Evolutionary conservation across 192 early-diverging fungal species (phyloP), one percentile per base, ranked within the genome.

Genomic region (Backusella liffmaniae): DNA sequence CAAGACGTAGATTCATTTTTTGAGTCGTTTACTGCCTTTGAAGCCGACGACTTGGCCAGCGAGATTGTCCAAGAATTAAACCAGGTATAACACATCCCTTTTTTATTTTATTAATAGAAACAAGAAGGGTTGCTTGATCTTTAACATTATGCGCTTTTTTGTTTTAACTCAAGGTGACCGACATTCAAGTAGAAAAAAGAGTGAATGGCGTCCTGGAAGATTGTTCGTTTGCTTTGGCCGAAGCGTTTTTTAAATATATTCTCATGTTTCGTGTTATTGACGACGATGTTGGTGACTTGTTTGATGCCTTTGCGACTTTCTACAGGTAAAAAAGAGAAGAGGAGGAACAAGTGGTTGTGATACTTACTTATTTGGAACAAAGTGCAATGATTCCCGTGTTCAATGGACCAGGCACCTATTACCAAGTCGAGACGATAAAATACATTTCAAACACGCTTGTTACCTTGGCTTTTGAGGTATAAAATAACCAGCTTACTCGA

Each of bases 301-400:
- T 73, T 37, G 73, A 69, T 2, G n/a, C 18, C 10, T 73, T 73
- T 51, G 72, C 65, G 5, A 12, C 13, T 3, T 78, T 74, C 41
- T 69, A 73, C 37, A 73, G 70, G 66, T 74, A 39, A 21, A 41
- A 59, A 13, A 56, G 4, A 46, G 0, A 34, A 46, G n/a, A 9
- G 37, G 21, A 12, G 32, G 4, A 30, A 16, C 6, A 10, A 74
- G 12, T 15, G 32, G 29, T 23, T n/a, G 18, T 15, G 0, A 10
- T 13, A 26, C 5, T 37, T 4, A 49, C 44, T 5, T 16, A 9
- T 10, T 12, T 16, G 2, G 8, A 49, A 30, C n/a, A n/a, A 53
- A 77, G 80, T 66, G 66, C 76, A 30, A 41, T 77, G 51, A 77
- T 68, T 13, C 74, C 69, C n/a, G 42, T 81, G 10, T 76, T 75